Base-by-base conservation (phyloP, 2,329 filamentous ascomycete genomes). In the Tothia fuscella region DNA sequence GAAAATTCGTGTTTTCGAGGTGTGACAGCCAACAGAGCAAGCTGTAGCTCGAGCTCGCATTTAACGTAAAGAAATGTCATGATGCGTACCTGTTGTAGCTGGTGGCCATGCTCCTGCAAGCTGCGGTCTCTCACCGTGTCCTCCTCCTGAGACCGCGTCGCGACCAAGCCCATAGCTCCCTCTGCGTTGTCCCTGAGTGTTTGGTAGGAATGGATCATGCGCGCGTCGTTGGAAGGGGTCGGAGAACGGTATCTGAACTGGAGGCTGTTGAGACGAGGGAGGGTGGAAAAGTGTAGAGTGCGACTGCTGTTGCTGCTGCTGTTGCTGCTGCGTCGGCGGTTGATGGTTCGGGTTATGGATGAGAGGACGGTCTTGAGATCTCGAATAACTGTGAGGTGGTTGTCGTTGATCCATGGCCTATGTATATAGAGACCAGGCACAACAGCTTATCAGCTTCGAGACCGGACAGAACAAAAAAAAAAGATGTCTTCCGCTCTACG, bases 301-400 rank as follows among this genome's bases (percentile, higher is more conserved):
- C 50, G 48, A 50, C 29, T 58, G 49, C 31, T 67, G 65, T 26
- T 63, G 50, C 9, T 63, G 59, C 25, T 63, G 48, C 16, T 63
- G 50, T 6, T 62, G 60, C 28, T 63, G 47, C 17, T 50, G 56
- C 13, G 50, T 36, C 46, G 46, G 42, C 50, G 52, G 14, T 7
- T 45, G 33, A 57, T 80, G 79, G 50, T 75, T 73, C 41, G 66
- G 60, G 59, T 81, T 81, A 50, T 66, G 66, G 22, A 73, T 59
- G 41, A 73, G 50, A 39, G 52, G 51, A 41, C 59, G 57, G 26
- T 64, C 62, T 45, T 56, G 53, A 33, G 61, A 57, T 31, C 61
- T 58, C 37, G 55, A 51, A 48, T 54, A 58, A 39, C 56, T 54
- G 47, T 60, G 60, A 47, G 60, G 59, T 47, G 56, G 50, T 46